Evolutionary conservation across 192 early-diverging fungal genomes (phyloP), one percentile per base, ranked within the genome.

Genomic region (Podila minutissima): DNA sequence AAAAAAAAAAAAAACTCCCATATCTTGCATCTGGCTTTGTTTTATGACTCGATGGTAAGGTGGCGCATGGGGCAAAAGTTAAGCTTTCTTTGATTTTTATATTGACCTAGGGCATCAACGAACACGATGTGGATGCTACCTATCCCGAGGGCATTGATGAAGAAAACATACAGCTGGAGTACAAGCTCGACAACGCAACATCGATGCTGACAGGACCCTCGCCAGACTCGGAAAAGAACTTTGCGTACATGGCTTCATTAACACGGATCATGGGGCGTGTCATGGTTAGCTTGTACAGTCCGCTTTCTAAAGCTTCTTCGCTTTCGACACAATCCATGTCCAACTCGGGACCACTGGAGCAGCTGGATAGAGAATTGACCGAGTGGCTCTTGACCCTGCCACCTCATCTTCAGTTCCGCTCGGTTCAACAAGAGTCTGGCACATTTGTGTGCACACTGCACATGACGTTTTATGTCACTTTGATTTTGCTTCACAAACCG

Each of bases 61-160:
- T 15, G 41, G 38, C 33, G 9, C 0, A 37, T 15, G 20, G 0
- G 28, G 31, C 9, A 24, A 49, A 41, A 65, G 37, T 13, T 32
- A 62, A 32, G 2, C 46, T 50, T 67, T 32, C 46, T 50, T 67
- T 32, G 0, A 38, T 32, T 32, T 17, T 58, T 32, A 32, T 17
- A 5, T n/a, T 28, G 15, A 55, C 22, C 24, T 72, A 81, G 75
- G 86, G 83, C 3, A 90, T 90, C 26, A 76, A 85, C 57, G 85
- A 90, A 57, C 85, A 87, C 53, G 89, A 90, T 69, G 84, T 83
- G 22, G 89, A 90, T 72, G 88, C 87, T 13, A 81, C 86, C 2
- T 88, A 87, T 68, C 89, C 89, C 13, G 83, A 83, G 49, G 81
- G 76, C 2, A 82, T 83, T 51, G 81, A 85, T 19, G 75, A 85